A percentile compares a stretch with the other conserved stretches of the same genome.
These are phyloP conservation scores for Glycine soja DNA, from an alignment of 306 rosid species.

Conservation along the genomic window DNA sequence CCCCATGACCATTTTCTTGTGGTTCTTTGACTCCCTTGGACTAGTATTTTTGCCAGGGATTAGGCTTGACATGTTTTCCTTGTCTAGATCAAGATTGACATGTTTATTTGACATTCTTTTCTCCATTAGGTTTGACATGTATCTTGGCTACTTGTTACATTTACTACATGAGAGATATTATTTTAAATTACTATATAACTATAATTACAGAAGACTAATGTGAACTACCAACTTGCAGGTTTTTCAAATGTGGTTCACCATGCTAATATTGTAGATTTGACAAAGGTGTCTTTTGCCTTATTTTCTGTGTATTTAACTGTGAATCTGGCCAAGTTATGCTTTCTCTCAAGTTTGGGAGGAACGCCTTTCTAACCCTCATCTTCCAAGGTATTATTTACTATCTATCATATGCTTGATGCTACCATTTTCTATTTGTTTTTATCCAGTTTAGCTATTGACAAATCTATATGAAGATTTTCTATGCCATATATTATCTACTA, in stretches of 20 bases:
- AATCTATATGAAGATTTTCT: constrained; percentile 15
- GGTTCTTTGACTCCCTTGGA: background rate
- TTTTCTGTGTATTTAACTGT: background rate
- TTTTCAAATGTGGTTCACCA: constrained; percentile 62
- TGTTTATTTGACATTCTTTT: background rate
- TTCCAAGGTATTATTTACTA: constrained; percentile 72
- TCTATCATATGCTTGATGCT: constrained; percentile 7
- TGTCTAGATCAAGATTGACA: too few species aligned
- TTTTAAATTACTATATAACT: constrained; percentile 24
- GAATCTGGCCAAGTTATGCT: background rate
- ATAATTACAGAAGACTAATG: constrained; percentile 34
- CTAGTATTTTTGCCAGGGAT: background rate
- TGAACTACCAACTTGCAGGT: constrained; percentile 58
- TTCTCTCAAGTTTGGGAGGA: constrained; percentile 53
- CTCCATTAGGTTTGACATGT: background rate
- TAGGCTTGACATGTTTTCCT: background rate
- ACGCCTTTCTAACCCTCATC: constrained; percentile 80
- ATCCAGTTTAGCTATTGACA: constrained; percentile 19
- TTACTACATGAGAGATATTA: constrained; percentile 15
- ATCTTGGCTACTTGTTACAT: background rate
- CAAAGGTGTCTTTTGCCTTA: constrained; percentile 64
- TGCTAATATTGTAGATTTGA: constrained; percentile 75
- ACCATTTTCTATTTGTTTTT: constrained; percentile 2
- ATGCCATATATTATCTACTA: constrained; percentile 21
- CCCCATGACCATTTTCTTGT: background rate